Evolutionary conservation across 495 filamentous ascomycete species (phyloP).

Genomic region (Penicillium maclennaniae): DNA sequence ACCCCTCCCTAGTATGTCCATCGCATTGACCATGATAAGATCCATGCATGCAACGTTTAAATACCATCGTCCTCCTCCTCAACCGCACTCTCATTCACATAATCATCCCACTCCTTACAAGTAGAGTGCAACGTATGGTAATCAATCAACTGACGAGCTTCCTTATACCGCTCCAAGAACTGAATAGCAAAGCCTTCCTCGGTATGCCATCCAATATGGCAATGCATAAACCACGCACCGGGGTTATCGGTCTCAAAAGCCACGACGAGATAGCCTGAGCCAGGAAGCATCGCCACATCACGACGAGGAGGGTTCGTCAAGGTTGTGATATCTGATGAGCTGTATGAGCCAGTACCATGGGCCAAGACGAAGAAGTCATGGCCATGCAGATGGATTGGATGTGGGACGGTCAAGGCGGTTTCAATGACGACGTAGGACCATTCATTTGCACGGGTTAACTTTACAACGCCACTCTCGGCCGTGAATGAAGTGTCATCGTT

Average conservation of each 20-base stretch:
- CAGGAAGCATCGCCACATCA: not conserved
- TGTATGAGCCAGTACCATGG: not conserved
- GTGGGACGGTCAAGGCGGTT: slow-evolving; percentile 4
- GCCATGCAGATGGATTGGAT: slow-evolving; percentile 22
- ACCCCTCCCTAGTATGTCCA: too few species aligned
- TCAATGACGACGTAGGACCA: slow-evolving; percentile 51
- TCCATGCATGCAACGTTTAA: too few species aligned
- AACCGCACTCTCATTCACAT: too few species aligned
- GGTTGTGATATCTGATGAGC: not conserved
- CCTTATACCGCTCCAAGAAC: too few species aligned
- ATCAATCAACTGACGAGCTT: too few species aligned
- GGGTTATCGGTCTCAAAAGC: slow-evolving; percentile 11
- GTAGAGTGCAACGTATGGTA: too few species aligned
- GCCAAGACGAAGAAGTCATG: slow-evolving; percentile 18
- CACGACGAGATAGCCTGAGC: not conserved
- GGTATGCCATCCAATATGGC: slow-evolving; percentile 13
- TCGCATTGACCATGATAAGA: too few species aligned
- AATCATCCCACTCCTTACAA: too few species aligned
- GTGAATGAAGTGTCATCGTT: slow-evolving; percentile 5
- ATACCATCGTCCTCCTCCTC: too few species aligned
- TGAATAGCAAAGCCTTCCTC: too few species aligned
- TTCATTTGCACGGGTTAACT: not conserved
- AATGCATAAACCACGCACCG: slow-evolving; percentile 12
- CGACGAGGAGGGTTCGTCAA: not conserved
- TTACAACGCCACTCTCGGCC: not conserved